Evolutionary conservation across 2,329 filamentous ascomycete genomes (phyloP), one percentile per base, ranked within the genome.

Genomic region (Chrysoporthe austroafricana): DNA sequence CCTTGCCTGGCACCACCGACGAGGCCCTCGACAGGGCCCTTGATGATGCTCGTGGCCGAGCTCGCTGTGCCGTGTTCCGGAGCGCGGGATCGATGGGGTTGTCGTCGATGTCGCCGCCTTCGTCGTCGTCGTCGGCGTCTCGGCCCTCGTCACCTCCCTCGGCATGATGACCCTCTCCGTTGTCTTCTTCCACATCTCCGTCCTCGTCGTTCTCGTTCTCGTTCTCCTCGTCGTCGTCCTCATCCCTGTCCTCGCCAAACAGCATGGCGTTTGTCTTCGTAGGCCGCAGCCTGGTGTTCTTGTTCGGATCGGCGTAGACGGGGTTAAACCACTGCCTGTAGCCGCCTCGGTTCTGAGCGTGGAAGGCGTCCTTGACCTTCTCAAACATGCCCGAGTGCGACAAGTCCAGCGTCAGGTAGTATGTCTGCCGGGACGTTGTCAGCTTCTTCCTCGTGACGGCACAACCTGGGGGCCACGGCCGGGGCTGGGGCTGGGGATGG

Each of bases 321-420:
- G 77, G 77, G 39, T 79, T 78, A 70, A 77, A 76, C 77, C 78
- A 79, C 4, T 77, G 73, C 59, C 74, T 77, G 72, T 86, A 86
- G 21, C 83, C 82, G 16, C 83, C 84, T 34, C 80, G 77, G 3
- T 78, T 78, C 68, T 76, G 77, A 60, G 75, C 76, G 32, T 76
- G 72, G 14, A 79, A 75, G 64, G 79, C 77, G 16, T 79, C 77
- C 52, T 83, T 79, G 60, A 79, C 78, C 52, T 74, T 71, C 34
- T 81, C 78, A 44, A 84, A 82, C 73, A 88, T 87, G 71, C 88
- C 85, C 16, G 85, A 84, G 56, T 87, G 85, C 0, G 88, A 90
- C 8, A 90, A 80, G 73, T 90, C 88, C 62, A 90, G 76, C 1
- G 88, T 88, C 8, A 90, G 75, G 71, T 90, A 90, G 74, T 87